These are phyloP conservation scores for Saccharomyces hybrid DNA, from an alignment of 1,139 yeast species.

Conservation along the genomic window DNA sequence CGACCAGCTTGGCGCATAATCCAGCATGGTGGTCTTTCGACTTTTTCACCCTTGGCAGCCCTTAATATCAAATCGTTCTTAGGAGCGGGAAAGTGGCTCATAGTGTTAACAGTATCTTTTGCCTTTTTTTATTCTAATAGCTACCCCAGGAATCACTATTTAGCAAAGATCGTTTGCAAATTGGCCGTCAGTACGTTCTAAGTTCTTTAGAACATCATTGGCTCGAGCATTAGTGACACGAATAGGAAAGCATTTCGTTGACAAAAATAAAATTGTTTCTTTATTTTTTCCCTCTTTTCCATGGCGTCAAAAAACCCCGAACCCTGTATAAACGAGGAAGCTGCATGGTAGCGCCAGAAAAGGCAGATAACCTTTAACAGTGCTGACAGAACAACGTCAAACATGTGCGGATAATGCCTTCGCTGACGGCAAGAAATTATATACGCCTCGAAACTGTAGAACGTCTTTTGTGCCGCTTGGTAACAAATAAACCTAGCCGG, in stretches of 20 bases:
- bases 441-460: no score
- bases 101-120: background rate
- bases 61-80: constrained; percentile 84
- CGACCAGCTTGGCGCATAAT: constrained; percentile 62
- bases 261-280: background rate
- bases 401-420: no score
- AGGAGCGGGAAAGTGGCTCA: constrained; percentile 48
- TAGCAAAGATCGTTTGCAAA: background rate
- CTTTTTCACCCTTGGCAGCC: constrained; percentile 80
- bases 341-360: background rate
- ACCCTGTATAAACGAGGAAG: background rate
- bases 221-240: background rate
- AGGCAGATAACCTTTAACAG: background rate
- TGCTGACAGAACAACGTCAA: background rate
- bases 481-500: no score
- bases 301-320: background rate
- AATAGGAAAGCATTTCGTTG: background rate
- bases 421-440: no score
- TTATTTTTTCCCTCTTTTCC: background rate
- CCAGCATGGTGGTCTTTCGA: constrained; percentile 98
- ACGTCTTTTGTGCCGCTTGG: no score
- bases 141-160: background rate
- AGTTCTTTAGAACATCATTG: background rate
- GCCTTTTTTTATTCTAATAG: background rate
- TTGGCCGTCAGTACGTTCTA: background rate